Evolutionary conservation across 352 stramenopile genomes (phyloP).

Genomic region (Chrysophaeum taylorii): DNA sequence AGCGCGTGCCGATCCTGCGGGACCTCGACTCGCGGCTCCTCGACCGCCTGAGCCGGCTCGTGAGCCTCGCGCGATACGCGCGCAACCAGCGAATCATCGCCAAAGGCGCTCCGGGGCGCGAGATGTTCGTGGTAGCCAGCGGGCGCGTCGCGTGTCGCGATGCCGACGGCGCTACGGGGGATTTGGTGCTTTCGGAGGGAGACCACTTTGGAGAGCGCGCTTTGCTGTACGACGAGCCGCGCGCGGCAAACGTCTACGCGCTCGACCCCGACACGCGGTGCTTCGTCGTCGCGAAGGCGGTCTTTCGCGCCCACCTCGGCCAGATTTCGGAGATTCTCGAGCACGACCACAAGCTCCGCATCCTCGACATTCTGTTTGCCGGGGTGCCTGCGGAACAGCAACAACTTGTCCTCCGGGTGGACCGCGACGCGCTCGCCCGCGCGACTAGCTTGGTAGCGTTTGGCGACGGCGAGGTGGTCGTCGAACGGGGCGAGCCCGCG

Average conservation of each 20-base stretch:
- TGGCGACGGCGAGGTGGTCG: no score
- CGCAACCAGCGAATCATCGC: not conserved
- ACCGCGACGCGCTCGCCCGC: not conserved
- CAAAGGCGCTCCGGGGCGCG: not conserved
- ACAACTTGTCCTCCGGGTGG: not conserved
- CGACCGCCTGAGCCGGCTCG: not conserved
- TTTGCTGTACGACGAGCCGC: slow-evolving; percentile 64
- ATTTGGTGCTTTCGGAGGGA: not conserved
- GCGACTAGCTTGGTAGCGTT: no score
- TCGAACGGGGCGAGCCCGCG: no score
- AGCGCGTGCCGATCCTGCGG: not conserved
- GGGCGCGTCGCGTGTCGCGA: not conserved
- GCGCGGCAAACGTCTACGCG: slow-evolving; percentile 65
- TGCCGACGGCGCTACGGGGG: not conserved
- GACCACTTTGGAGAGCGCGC: slow-evolving; percentile 79
- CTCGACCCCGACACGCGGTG: slow-evolving; percentile 14
- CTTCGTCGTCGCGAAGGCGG: not conserved
- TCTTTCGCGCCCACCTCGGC: not conserved
- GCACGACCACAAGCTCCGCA: not conserved
- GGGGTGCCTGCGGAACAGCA: no score
- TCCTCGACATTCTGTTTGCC: not conserved
- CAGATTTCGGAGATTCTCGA: no score
- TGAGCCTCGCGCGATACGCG: not conserved
- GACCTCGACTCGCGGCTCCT: not conserved
- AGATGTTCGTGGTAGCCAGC: not conserved